These are phyloP conservation scores for Speleostelium caveatum DNA, from an alignment of 78 protist species.

Conservation along the genomic window DNA sequence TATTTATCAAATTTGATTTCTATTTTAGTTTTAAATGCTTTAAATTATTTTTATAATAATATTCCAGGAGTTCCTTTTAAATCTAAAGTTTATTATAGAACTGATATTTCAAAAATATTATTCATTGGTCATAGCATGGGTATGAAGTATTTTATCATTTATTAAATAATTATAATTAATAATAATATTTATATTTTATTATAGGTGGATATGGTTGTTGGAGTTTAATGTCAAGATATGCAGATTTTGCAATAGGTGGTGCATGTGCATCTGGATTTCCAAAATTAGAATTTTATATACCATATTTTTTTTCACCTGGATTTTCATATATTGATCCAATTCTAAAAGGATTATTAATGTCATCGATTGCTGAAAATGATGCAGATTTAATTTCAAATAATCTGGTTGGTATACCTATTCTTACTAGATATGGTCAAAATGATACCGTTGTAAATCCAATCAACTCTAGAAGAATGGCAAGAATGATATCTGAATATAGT, in stretches of 20 bases:
- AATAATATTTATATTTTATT: too few species aligned
- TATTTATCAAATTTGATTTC: too few species aligned
- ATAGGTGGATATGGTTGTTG: conserved; percentile 55
- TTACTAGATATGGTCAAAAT: conserved; percentile 39
- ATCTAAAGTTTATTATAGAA: not conserved
- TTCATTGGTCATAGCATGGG: conserved; percentile 54
- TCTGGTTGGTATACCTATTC: conserved; percentile 55
- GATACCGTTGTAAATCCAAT: conserved; percentile 56
- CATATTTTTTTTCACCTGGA: conserved; percentile 32
- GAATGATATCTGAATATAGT: conserved; percentile 29
- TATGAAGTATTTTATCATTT: too few species aligned
- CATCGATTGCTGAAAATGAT: conserved; percentile 65
- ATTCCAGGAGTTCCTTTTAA: conserved; percentile 46
- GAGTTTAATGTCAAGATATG: conserved; percentile 9
- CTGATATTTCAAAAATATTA: not conserved
- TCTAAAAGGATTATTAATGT: conserved; percentile 29
- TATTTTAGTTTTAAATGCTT: not conserved
- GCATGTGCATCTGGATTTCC: conserved; percentile 55
- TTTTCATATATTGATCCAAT: conserved; percentile 40
- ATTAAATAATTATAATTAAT: too few species aligned
- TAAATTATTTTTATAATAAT: not conserved
- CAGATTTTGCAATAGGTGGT: conserved; percentile 59
- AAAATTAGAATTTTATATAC: conserved; percentile 43
- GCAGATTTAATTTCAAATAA: conserved; percentile 21
- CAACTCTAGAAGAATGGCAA: conserved; percentile 62